These are phyloP conservation scores for Euphorbia peplus DNA, from an alignment of 345 rosid genomes.

Conservation along the genomic window DNA sequence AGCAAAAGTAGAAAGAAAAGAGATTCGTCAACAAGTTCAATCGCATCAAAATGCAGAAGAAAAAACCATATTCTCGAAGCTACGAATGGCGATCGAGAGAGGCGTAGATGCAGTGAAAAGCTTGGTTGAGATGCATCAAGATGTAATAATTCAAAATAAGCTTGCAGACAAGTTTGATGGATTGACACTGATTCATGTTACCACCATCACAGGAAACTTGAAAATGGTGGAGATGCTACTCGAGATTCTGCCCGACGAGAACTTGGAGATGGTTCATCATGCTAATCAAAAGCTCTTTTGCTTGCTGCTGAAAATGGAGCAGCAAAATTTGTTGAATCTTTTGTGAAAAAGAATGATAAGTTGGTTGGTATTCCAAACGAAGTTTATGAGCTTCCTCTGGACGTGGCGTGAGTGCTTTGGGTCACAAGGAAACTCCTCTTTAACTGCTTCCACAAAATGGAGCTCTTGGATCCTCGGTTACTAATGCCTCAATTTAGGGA, in stretches of 20 bases:
- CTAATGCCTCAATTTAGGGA: not conserved
- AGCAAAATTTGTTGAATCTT: not conserved
- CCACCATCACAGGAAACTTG: not conserved
- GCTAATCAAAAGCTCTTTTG: not conserved
- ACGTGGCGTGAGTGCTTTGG: not conserved
- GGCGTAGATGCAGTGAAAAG: not conserved
- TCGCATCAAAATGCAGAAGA: not conserved
- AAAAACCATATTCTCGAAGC: not conserved
- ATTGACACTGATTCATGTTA: not conserved
- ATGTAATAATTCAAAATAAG: not conserved
- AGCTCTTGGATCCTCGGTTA: not conserved
- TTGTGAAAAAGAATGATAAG: not conserved
- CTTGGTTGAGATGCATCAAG: not conserved
- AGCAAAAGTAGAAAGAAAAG: not conserved
- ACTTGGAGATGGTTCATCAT: not conserved
- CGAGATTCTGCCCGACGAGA: not conserved
- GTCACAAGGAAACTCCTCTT: not conserved
- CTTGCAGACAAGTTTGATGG: not conserved
- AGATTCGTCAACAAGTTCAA: not conserved
- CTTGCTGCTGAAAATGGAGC: not conserved
- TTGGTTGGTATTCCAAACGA: not conserved
- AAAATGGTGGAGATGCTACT: not conserved
- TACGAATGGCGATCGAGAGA: not conserved
- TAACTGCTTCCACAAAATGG: conserved; percentile 1
- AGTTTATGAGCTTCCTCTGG: not conserved